Percentiles rank a stretch among this genome's conserved stretches.
These are phyloP conservation scores for Diaporthe citri DNA, from an alignment of 2,329 filamentous ascomycete species.

Conservation along the genomic window DNA sequence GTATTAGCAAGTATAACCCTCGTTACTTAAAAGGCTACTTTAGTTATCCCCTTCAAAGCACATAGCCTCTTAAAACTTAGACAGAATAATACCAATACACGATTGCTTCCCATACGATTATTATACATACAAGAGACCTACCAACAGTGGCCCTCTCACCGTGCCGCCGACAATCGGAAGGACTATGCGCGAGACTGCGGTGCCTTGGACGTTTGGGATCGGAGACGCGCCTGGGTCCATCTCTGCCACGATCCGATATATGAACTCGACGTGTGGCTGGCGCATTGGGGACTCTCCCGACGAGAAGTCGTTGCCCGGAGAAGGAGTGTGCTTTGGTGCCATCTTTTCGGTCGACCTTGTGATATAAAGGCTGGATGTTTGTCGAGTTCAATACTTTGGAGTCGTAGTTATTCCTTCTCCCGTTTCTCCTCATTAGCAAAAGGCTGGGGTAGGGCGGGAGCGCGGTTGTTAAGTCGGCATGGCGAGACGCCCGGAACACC, in stretches of 20 bases:
- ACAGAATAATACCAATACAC: no score
- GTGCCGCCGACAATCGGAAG: conserved; percentile 43
- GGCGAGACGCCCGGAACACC: background rate
- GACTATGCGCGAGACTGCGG: conserved; percentile 40
- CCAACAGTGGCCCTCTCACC: conserved; percentile 42
- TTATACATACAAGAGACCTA: no score
- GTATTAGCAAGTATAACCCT: no score
- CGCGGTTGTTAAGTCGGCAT: conserved; percentile 14
- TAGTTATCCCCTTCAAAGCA: no score
- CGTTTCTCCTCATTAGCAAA: background rate
- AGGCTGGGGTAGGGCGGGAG: background rate
- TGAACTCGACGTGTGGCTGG: conserved; percentile 43
- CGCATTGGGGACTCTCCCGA: conserved; percentile 42
- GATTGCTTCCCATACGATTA: no score
- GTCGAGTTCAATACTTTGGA: no score
- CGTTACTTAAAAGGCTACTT: no score
- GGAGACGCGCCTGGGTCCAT: conserved; percentile 40
- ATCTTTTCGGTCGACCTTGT: background rate
- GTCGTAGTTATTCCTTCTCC: background rate
- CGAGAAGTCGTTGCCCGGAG: conserved; percentile 41
- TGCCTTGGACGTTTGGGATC: conserved; percentile 41
- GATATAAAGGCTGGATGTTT: background rate
- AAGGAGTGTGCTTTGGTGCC: conserved; percentile 33
- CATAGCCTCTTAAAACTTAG: no score
- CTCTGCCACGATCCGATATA: conserved; percentile 44